Conservation (phyloP, 2,329 filamentous ascomycete species). For the Microdochium bolleyi region DNA sequence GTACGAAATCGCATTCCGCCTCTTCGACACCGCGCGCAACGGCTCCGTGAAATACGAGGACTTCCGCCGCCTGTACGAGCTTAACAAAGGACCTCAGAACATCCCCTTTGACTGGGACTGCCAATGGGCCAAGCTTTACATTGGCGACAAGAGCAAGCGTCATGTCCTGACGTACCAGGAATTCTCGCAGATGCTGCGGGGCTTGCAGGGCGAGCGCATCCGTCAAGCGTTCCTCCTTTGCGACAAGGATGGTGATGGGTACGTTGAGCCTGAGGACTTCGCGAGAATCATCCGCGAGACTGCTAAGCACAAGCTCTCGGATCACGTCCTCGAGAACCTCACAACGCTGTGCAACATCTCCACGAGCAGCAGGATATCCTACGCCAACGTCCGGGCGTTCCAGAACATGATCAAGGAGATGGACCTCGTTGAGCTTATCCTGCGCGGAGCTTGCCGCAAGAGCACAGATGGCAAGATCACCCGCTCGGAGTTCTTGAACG, state of each 20-base stretch:
- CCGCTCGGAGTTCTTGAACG: slow-evolving; percentile 85
- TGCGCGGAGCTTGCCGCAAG: slow-evolving; percentile 77
- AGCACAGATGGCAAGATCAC: slow-evolving; percentile 90
- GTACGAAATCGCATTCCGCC: slow-evolving; percentile 95
- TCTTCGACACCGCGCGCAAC: slow-evolving; percentile 81
- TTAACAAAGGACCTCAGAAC: slow-evolving; percentile 76
- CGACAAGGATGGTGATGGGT: slow-evolving; percentile 87
- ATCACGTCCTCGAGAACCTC: slow-evolving; percentile 87
- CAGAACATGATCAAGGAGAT: slow-evolving; percentile 97
- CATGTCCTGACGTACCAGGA: slow-evolving; percentile 92
- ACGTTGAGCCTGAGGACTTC: slow-evolving; percentile 92
- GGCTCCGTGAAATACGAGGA: slow-evolving; percentile 86
- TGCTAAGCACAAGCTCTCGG: slow-evolving; percentile 90
- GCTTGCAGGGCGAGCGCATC: slow-evolving; percentile 90
- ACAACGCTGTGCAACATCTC: slow-evolving; percentile 93
- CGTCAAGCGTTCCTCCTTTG: slow-evolving; percentile 90
- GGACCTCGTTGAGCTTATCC: slow-evolving; percentile 91
- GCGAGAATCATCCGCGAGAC: slow-evolving; percentile 94
- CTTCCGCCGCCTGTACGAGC: slow-evolving; percentile 77
- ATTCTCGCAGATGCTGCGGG: slow-evolving; percentile 96
- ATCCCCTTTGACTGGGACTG: slow-evolving; percentile 97
- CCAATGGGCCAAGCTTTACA: slow-evolving; percentile 92
- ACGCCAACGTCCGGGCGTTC: slow-evolving; percentile 94
- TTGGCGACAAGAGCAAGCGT: slow-evolving; percentile 77
- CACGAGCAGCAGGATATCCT: slow-evolving; percentile 85